Evolutionary conservation across 129 eudicot genomes (phyloP).

Genomic region (Chrysanthemum lavandulifolium): DNA sequence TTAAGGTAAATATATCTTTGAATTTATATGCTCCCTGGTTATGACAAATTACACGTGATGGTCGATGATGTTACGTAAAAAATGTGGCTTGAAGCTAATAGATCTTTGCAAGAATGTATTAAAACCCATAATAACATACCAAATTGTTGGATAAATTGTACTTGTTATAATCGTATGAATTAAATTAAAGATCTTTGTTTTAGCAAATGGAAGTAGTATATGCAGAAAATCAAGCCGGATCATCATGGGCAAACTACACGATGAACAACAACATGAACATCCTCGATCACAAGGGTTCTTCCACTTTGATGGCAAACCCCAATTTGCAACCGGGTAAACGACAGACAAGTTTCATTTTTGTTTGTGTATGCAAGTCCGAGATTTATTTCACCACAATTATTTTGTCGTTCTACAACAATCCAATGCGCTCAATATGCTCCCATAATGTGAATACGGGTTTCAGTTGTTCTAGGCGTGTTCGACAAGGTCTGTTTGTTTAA

Average conservation of each 20-base stretch:
- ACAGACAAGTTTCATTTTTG: neutral
- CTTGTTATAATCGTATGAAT: neutral
- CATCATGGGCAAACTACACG: slow-evolving; percentile 57
- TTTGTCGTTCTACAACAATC: no score
- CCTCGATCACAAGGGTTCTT: slow-evolving; percentile 74
- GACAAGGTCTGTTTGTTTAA: no score
- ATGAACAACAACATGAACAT: slow-evolving; percentile 52
- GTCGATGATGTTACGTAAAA: slow-evolving; percentile 45
- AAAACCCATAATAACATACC: neutral
- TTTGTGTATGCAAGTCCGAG: neutral
- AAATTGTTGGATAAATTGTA: neutral
- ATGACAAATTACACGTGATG: slow-evolving; percentile 6
- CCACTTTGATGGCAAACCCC: slow-evolving; percentile 70
- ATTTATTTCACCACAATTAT: neutral
- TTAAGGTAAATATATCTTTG: slow-evolving; percentile 47
- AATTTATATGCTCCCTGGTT: neutral
- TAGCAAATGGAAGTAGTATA: slow-evolving; percentile 67
- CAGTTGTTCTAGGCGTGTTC: no score
- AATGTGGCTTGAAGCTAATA: slow-evolving; percentile 74
- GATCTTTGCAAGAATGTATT: slow-evolving; percentile 59
- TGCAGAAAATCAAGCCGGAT: slow-evolving; percentile 63
- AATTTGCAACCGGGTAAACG: slow-evolving; percentile 73
- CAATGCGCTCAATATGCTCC: no score
- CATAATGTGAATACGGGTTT: no score
- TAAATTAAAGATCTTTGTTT: slow-evolving; percentile 3